These are phyloP conservation scores for Salicornia ramosissima DNA, from an alignment of 148 eudicot species.

Conservation along the genomic window DNA sequence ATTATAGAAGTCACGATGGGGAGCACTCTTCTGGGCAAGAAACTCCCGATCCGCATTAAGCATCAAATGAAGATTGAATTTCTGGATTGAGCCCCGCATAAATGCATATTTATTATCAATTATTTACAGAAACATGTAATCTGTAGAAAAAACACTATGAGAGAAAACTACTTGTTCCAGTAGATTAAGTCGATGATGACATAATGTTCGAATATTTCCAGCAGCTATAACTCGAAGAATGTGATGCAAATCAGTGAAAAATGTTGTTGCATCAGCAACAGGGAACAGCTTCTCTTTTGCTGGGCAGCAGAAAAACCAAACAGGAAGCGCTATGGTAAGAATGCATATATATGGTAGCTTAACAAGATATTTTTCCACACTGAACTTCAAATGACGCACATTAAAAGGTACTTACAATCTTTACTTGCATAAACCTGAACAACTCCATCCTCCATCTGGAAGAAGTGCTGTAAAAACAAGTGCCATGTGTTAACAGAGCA, in stretches of 20 bases:
- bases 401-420: slow-evolving; percentile 55
- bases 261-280: slow-evolving; percentile 96
- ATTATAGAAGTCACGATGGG: slow-evolving; percentile 98
- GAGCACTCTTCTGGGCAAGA: slow-evolving; percentile 98
- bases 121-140: background rate
- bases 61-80: slow-evolving; percentile 99
- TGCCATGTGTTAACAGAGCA: background rate
- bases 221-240: slow-evolving; percentile 96
- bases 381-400: slow-evolving; percentile 5
- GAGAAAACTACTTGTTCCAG: slow-evolving; percentile 71
- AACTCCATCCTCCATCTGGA: slow-evolving; percentile 98
- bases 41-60: slow-evolving; percentile 98
- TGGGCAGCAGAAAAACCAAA: slow-evolving; percentile 24
- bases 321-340: slow-evolving; percentile 9
- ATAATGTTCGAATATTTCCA: slow-evolving; percentile 90
- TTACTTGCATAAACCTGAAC: slow-evolving; percentile 85
- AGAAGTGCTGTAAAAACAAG: slow-evolving; percentile 62
- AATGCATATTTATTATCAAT: slow-evolving; percentile 15
- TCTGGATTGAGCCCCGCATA: slow-evolving; percentile 41
- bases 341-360: slow-evolving; percentile 7
- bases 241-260: slow-evolving; percentile 97
- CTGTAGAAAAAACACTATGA: background rate
- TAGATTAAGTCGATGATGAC: slow-evolving; percentile 87
- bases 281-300: slow-evolving; percentile 80
- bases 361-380: background rate